Evolutionary conservation across 2,329 filamentous ascomycete species (phyloP).

Genomic region (Pseudocercospora fuligena): DNA sequence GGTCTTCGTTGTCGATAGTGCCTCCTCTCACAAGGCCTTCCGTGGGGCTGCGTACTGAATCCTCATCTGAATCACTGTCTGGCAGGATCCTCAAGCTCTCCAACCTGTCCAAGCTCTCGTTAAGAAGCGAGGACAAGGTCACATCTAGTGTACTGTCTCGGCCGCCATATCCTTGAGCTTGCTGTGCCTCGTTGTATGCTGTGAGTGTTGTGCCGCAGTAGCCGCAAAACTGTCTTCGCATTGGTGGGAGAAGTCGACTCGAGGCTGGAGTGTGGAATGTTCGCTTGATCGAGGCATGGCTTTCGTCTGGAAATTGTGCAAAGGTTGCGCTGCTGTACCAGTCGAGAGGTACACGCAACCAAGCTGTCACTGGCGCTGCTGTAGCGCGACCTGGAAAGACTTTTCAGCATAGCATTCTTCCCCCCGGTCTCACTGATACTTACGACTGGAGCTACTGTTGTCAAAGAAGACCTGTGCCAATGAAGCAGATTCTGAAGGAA

Average conservation of each 20-base stretch:
- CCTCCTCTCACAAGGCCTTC: slow-evolving; percentile 15
- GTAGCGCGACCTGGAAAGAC: slow-evolving; percentile 61
- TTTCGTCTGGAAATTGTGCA: slow-evolving; percentile 78
- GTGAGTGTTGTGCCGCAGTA: slow-evolving; percentile 87
- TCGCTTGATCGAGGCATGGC: slow-evolving; percentile 50
- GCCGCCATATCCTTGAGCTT: slow-evolving; percentile 40
- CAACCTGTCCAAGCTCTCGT: slow-evolving; percentile 72
- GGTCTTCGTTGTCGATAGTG: slow-evolving; percentile 20
- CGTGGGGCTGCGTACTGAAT: slow-evolving; percentile 34
- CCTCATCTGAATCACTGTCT: slow-evolving; percentile 42
- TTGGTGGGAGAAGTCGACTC: slow-evolving; percentile 58
- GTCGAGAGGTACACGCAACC: slow-evolving; percentile 77
- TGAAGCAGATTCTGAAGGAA: slow-evolving; percentile 63
- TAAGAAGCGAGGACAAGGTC: slow-evolving; percentile 75
- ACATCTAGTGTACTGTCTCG: slow-evolving; percentile 79
- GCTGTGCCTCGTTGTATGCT: slow-evolving; percentile 73
- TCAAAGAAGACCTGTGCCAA: slow-evolving; percentile 76
- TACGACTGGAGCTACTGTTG: slow-evolving; percentile 72
- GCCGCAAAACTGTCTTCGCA: slow-evolving; percentile 83
- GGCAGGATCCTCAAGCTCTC: slow-evolving; percentile 77
- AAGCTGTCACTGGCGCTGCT: slow-evolving; percentile 75
- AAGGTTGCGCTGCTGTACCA: slow-evolving; percentile 81
- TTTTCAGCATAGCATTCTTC: background rate
- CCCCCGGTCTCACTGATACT: slow-evolving; percentile 45
- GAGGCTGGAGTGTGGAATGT: slow-evolving; percentile 53